Evolutionary conservation across 2,329 filamentous ascomycete species (phyloP), one percentile per base, ranked within the genome.

Genomic region (Aspergillus awamori): DNA sequence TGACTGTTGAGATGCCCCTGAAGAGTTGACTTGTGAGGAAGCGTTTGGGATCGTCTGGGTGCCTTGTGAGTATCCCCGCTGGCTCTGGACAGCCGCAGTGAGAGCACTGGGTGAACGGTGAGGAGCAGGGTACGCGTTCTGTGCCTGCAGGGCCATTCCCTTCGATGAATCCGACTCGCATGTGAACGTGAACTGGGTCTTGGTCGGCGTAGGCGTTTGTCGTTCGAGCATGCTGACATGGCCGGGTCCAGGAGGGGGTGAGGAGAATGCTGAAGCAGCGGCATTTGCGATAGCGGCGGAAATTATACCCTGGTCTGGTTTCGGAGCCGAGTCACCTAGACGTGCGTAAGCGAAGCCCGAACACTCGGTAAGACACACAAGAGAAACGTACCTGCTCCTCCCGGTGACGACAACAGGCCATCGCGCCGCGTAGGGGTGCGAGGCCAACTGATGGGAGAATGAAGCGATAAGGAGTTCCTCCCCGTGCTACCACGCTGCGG

Each of bases 181-280:
- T 11, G 92, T 96, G 73, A 99, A 99, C 8, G 95, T 99, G 75
- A 99, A 99, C 69, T 97, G 92, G 0, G 91, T 90, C 59, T 93
- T 92, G 5, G 89, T 86, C 4, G 91, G 87, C 38, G 84, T 87
- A 4, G 85, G 74, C 5, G 84, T 80, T 74, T 90, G 87, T 72
- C 92, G 89, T 60, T 92, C 88, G 53, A 96, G 79, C 62, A 93
- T 83, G 75, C 90, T 94, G 65, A 89, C 83, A 76, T 92, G 95
- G 72, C 94, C 91, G 72, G 92, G 88, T 13, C 88, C 90, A 68
- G 82, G 84, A 22, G 78, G 76, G 2, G 86, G 82, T 13, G 84
- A 79, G 57, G 86, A 84, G 65, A 87, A 80, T 69, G 89, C 90
- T 63, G 90, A 80, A 68, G 89, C 90, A 63, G 90, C 92, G 28